A percentile compares a stretch with the other conserved stretches of the same genome.
Evolutionary conservation across 768 basidiomycete genomes (phyloP).

Genomic region (Auricularia heimuer): DNA sequence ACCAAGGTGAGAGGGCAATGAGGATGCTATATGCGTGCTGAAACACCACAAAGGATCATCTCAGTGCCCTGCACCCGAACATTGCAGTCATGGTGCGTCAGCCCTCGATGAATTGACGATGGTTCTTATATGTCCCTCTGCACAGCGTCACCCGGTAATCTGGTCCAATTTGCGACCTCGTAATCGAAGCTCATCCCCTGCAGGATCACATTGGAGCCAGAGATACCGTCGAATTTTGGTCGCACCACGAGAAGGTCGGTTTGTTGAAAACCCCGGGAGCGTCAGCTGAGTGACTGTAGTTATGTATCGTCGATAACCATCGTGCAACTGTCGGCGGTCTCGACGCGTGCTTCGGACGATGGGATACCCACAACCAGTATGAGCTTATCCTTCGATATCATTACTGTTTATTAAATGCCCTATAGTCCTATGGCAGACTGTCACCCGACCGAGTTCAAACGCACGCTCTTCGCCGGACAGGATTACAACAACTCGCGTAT

Average conservation of each 20-base stretch:
- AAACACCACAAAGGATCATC: conserved; percentile 37
- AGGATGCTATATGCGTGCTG: background rate
- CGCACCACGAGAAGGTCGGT: conserved; percentile 74
- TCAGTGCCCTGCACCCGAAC: conserved; percentile 80
- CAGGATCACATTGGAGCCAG: conserved; percentile 1
- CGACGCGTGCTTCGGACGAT: conserved; percentile 93
- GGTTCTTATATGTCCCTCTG: background rate
- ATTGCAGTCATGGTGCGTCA: conserved; percentile 57
- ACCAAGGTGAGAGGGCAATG: conserved; percentile 46
- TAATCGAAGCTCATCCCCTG: background rate
- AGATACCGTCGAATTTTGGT: conserved; percentile 79
- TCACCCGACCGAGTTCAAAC: conserved; percentile 75
- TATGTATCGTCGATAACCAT: conserved; percentile 67
- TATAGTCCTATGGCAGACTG: conserved; percentile 72
- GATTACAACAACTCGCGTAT: conserved; percentile 89
- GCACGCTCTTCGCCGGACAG: conserved; percentile 84
- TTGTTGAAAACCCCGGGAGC: background rate
- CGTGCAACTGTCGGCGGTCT: conserved; percentile 85
- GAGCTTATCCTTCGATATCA: background rate
- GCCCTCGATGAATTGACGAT: background rate
- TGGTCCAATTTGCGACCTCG: background rate
- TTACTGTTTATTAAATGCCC: background rate
- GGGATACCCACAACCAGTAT: conserved; percentile 79
- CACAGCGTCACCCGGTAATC: conserved; percentile 48
- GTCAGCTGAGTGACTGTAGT: background rate